Evolutionary conservation across 176 grass and related monocot genomes (phyloP).

Genomic region (Aegilops speltoides): DNA sequence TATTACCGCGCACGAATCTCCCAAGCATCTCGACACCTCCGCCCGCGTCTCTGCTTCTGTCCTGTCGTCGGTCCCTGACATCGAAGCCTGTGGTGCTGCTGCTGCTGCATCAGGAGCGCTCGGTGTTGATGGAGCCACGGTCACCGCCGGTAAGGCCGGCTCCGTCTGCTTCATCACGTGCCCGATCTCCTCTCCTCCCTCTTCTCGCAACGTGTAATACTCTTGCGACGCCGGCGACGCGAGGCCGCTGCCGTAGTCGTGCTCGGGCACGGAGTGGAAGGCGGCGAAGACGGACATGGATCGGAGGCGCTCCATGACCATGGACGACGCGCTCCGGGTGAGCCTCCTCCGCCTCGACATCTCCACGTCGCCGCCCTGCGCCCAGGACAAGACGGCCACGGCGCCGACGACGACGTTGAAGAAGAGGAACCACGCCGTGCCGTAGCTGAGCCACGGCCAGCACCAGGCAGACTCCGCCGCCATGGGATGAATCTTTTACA

Average conservation of each 20-base stretch:
- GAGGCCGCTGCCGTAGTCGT: not conserved
- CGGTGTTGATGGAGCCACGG: not conserved
- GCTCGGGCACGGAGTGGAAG: not conserved
- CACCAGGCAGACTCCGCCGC: not conserved
- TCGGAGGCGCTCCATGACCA: slow-evolving; percentile 12
- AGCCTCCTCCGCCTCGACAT: not conserved
- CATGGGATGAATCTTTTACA: not conserved
- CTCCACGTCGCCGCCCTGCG: not conserved
- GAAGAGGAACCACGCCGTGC: slow-evolving; percentile 34
- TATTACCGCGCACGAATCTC: not conserved
- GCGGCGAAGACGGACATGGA: slow-evolving; percentile 27
- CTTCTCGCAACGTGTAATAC: not conserved
- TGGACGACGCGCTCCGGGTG: slow-evolving; percentile 35
- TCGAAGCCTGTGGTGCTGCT: too few relatives aligned
- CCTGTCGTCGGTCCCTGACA: not conserved
- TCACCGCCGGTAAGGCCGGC: not conserved
- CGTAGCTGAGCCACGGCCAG: slow-evolving; percentile 33
- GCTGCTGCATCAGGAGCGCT: not conserved
- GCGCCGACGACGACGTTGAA: slow-evolving; percentile 32
- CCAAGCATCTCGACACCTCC: not conserved
- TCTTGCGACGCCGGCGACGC: not conserved
- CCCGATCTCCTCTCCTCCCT: not conserved
- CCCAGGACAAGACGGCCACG: slow-evolving; percentile 18
- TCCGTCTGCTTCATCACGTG: not conserved
- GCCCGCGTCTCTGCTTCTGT: not conserved